Evolutionary conservation across 495 filamentous ascomycete genomes (phyloP).

Genomic region (Daldinia bambusicola): DNA sequence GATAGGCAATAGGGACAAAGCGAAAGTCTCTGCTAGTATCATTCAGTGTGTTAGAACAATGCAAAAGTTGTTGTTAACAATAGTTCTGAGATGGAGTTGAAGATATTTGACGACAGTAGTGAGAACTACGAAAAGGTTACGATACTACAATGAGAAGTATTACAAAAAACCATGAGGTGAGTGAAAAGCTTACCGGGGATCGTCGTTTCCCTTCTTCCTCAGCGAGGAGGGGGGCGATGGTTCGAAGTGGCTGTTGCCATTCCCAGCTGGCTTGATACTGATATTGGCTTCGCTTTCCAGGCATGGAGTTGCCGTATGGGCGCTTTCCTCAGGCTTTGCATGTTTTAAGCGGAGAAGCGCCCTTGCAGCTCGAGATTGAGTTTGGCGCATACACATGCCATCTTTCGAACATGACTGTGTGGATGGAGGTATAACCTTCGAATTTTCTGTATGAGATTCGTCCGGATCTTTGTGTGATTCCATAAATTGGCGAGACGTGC

Average conservation of each 20-base stretch:
- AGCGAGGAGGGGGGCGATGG: not conserved
- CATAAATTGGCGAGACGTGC: not conserved
- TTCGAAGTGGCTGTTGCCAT: not conserved
- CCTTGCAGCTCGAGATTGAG: not conserved
- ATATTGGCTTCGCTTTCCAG: conserved; percentile 1
- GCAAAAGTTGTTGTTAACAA: not conserved
- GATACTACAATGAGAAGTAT: not conserved
- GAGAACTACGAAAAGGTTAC: not conserved
- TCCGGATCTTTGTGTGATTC: not conserved
- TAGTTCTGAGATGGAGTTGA: not conserved
- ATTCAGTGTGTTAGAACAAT: not conserved
- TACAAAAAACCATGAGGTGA: not conserved
- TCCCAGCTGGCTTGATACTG: not conserved
- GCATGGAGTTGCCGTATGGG: not conserved
- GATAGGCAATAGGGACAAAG: not conserved
- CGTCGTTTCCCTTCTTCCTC: not conserved
- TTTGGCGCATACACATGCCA: too few relatives aligned
- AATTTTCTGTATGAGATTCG: not conserved
- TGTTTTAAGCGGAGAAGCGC: not conserved
- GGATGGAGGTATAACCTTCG: not conserved
- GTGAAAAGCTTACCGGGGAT: not conserved
- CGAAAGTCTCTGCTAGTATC: not conserved
- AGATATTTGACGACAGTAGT: not conserved
- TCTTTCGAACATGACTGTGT: not conserved
- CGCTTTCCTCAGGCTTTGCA: not conserved